These are phyloP conservation scores for Piloderma croceum DNA, from an alignment of 768 basidiomycete genomes.

Conservation along the genomic window DNA sequence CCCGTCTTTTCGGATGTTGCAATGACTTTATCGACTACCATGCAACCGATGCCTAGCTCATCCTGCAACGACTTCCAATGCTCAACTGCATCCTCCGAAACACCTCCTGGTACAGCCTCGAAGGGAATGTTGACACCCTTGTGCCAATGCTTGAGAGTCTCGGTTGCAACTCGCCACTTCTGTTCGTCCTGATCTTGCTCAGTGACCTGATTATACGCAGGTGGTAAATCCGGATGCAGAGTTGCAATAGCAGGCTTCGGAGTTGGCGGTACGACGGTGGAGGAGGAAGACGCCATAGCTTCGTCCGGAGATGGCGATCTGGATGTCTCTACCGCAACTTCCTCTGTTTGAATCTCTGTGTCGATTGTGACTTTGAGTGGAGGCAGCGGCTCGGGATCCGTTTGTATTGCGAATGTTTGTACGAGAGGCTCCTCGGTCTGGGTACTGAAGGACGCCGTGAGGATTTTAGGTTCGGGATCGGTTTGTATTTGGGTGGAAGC, in stretches of 20 bases:
- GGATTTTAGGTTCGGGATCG: slow-evolving; percentile 47
- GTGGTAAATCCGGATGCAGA: slow-evolving; percentile 56
- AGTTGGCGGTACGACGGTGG: slow-evolving; percentile 66
- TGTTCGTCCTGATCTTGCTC: slow-evolving; percentile 33
- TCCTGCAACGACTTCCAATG: slow-evolving; percentile 79
- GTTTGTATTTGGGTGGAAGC: slow-evolving; percentile 52
- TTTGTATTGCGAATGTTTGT: slow-evolving; percentile 32
- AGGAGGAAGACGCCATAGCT: slow-evolving; percentile 66
- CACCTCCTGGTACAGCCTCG: slow-evolving; percentile 39
- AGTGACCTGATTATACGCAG: slow-evolving; percentile 63
- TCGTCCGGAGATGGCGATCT: slow-evolving; percentile 51
- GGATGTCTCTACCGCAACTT: slow-evolving; percentile 31
- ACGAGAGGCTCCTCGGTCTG: slow-evolving; percentile 46
- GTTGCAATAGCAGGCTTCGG: slow-evolving; percentile 42
- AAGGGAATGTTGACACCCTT: slow-evolving; percentile 45
- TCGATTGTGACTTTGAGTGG: slow-evolving; percentile 22
- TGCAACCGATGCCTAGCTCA: slow-evolving; percentile 72
- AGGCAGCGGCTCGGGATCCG: slow-evolving; percentile 19
- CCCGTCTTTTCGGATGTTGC: slow-evolving; percentile 34
- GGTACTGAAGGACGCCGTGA: slow-evolving; percentile 41
- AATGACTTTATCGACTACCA: slow-evolving; percentile 70
- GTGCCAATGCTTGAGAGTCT: slow-evolving; percentile 68
- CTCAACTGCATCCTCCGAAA: slow-evolving; percentile 62
- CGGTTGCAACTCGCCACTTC: slow-evolving; percentile 48
- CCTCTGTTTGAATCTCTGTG: slow-evolving; percentile 65